These are phyloP conservation scores for Rhodotorula sp. DNA, from an alignment of 1,284 basidiomycete species.

Conservation along the genomic window DNA sequence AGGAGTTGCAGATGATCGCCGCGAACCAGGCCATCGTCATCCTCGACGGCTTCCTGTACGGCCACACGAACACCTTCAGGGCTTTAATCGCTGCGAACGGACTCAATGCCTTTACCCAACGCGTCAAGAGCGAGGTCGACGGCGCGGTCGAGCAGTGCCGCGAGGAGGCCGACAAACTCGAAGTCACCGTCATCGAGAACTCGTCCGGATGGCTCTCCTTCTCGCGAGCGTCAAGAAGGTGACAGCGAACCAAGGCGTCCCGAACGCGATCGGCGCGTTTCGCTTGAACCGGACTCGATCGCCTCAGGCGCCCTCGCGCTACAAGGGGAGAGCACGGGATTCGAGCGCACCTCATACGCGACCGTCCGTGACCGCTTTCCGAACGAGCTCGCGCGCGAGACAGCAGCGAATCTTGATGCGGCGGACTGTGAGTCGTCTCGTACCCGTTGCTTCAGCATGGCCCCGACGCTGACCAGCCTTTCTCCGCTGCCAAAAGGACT, in stretches of 20 bases:
- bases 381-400: too few species aligned
- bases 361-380: too few species aligned
- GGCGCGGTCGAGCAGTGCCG: constrained; percentile 62
- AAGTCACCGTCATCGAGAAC: constrained; percentile 46
- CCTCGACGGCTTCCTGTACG: constrained; percentile 88
- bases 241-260: constrained; percentile 81
- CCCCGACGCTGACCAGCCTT: too few species aligned
- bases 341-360: too few species aligned
- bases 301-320: constrained; percentile 53
- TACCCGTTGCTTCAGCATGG: too few species aligned
- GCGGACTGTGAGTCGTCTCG: too few species aligned
- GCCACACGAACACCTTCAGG: constrained; percentile 80
- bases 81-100: constrained; percentile 83
- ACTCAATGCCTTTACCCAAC: constrained; percentile 76
- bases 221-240: constrained; percentile 84
- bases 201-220: constrained; percentile 42
- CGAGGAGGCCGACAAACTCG: constrained; percentile 49
- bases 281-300: constrained; percentile 90
- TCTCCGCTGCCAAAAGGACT: too few species aligned
- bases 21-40: constrained; percentile 78
- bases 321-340: too few species aligned
- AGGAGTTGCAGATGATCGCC: constrained; percentile 58
- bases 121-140: constrained; percentile 78
- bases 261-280: constrained; percentile 93
- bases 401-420: too few species aligned